Conservation (phyloP, 345 rosid species). For the Melastoma malabathricum region DNA sequence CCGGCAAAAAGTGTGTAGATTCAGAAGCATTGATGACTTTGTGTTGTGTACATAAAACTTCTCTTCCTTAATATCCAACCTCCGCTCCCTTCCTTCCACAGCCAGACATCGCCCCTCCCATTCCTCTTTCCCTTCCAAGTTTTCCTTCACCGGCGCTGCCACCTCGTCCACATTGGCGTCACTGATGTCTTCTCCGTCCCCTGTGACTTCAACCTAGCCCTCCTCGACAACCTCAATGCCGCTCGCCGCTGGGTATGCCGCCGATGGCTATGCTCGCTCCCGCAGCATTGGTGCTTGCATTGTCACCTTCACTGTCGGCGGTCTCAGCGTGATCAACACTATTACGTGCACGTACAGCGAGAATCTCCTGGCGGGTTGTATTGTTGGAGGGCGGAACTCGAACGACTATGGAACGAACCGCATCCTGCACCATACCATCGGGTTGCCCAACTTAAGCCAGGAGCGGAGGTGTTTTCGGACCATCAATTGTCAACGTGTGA, state of each 20-base stretch:
- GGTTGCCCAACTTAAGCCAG: conserved; percentile 65
- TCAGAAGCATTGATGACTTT: no score
- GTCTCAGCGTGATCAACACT: conserved; percentile 61
- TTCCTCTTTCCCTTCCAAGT: conserved; percentile 13
- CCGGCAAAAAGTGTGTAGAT: no score
- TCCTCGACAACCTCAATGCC: conserved; percentile 62
- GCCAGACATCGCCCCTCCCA: conserved; percentile 17
- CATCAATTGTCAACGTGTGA: conserved; percentile 64
- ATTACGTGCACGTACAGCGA: conserved; percentile 80
- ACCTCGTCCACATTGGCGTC: conserved; percentile 44
- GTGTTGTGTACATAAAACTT: no score
- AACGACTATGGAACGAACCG: conserved; percentile 79
- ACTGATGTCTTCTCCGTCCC: conserved; percentile 57
- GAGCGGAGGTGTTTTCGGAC: conserved; percentile 63
- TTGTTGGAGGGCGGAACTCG: conserved; percentile 80
- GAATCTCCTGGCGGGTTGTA: conserved; percentile 62
- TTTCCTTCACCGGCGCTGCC: conserved; percentile 43
- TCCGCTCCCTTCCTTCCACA: conserved; percentile 6
- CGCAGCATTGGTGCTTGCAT: conserved; percentile 80
- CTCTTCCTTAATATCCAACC: no score
- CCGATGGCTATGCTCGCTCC: conserved; percentile 60
- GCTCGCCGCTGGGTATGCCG: conserved; percentile 78
- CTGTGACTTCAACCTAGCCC: conserved; percentile 69
- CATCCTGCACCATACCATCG: conserved; percentile 67
- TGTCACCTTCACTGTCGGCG: conserved; percentile 77